Percentiles rank a stretch among this genome's conserved stretches.
Conservation (phyloP, 2,329 filamentous ascomycete genomes). For the Scedosporium minutisporum region DNA sequence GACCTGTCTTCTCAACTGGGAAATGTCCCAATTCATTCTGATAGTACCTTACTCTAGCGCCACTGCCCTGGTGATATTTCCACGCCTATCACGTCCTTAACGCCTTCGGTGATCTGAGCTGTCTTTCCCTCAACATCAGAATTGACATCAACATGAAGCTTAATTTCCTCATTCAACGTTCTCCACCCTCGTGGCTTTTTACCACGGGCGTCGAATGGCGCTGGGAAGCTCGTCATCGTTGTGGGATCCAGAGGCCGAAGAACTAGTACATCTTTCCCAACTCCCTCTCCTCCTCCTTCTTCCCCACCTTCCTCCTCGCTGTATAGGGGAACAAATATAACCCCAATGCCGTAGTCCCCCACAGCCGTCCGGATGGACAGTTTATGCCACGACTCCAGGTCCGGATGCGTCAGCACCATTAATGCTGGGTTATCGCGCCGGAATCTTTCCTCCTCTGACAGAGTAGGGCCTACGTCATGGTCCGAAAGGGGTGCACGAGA, state of each 20-base stretch:
- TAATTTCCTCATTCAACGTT: constrained; percentile 15
- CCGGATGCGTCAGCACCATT: constrained; percentile 20
- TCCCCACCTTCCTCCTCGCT: not conserved
- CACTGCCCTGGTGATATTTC: no score
- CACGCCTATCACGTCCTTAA: no score
- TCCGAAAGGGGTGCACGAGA: not conserved
- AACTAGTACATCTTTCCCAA: no score
- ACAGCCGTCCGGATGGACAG: constrained; percentile 15
- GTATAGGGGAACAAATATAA: constrained; percentile 21
- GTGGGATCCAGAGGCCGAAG: not conserved
- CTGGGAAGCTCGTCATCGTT: constrained; percentile 15
- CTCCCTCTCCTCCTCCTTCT: no score
- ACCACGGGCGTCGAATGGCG: not conserved
- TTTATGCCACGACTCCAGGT: constrained; percentile 20
- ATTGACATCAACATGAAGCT: constrained; percentile 10
- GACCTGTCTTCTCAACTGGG: no score
- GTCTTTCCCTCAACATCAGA: no score
- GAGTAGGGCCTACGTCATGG: constrained; percentile 3
- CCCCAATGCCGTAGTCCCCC: constrained; percentile 18
- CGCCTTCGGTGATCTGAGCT: no score
- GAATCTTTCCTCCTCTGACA: constrained; percentile 12
- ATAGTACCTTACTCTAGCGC: no score
- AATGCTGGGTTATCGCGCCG: constrained; percentile 16
- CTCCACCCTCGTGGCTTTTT: not conserved
- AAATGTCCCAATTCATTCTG: no score